phyloP scores from a whole-genome alignment of 345 rosid species.

The Camelina neglecta region DNA sequence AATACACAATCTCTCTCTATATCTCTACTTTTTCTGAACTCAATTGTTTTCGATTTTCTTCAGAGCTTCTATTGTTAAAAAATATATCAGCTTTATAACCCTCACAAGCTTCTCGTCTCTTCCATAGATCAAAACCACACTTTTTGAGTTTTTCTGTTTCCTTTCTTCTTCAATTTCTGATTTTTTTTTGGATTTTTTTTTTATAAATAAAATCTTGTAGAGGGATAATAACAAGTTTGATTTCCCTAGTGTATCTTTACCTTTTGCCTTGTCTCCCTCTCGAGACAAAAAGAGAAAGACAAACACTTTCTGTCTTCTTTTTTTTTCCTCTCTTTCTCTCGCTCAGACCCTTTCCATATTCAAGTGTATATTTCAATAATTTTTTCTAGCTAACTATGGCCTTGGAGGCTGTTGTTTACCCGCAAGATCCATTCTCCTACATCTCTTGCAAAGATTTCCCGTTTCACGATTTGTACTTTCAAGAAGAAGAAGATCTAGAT shows the following conservation, averaged over 20 bases:
- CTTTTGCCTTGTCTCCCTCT: conserved; percentile 46
- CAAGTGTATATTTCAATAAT: conserved; percentile 19
- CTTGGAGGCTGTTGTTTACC: conserved; percentile 68
- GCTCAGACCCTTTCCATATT: conserved; percentile 22
- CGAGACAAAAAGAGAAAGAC: conserved; percentile 47
- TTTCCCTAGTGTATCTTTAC: conserved; percentile 34
- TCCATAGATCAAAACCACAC: conserved; percentile 32
- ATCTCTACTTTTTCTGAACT: conserved; percentile 25
- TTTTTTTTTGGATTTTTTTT: not conserved
- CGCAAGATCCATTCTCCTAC: conserved; percentile 66
- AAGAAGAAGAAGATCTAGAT: conserved; percentile 47
- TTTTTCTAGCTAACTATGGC: conserved; percentile 54
- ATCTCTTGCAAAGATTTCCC: conserved; percentile 50
- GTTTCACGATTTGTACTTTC: conserved; percentile 42
- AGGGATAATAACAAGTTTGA: conserved; percentile 32
- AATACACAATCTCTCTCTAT: conserved; percentile 10
- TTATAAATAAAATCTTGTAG: not conserved
- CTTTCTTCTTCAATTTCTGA: conserved; percentile 20
- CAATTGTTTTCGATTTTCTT: conserved; percentile 31
- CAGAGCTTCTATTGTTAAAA: conserved; percentile 13
- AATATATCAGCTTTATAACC: conserved; percentile 20
- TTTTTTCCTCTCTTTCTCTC: conserved; percentile 27
- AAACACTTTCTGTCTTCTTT: conserved; percentile 44
- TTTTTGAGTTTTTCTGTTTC: conserved; percentile 5
- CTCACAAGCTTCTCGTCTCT: conserved; percentile 39